A percentile compares a stretch with the other conserved stretches of the same genome.
These are phyloP conservation scores for Haplosporangium sp. DNA, from an alignment of 371 early-diverging fungal genomes.

Conservation along the genomic window DNA sequence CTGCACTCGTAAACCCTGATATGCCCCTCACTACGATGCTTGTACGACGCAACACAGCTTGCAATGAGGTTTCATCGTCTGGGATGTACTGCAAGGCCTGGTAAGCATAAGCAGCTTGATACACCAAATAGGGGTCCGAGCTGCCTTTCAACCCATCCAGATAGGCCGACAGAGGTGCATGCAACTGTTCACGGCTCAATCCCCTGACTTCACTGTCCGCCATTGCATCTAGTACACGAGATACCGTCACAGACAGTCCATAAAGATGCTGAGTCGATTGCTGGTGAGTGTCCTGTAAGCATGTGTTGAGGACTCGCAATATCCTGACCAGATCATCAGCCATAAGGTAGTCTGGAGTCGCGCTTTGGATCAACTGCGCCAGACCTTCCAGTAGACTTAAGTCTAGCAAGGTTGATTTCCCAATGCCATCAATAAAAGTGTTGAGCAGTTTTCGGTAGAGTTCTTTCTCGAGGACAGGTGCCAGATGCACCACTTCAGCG, in stretches of 20 bases:
- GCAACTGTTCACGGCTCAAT: neutral
- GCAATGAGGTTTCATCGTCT: neutral
- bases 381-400: constrained; percentile 1
- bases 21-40: neutral
- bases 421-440: neutral
- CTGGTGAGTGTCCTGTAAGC: neutral
- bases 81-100: constrained; percentile 5
- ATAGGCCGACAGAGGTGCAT: neutral
- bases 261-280: constrained; percentile 1
- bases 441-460: neutral
- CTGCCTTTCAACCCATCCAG: neutral
- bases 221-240: constrained; percentile 2
- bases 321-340: constrained; percentile 9
- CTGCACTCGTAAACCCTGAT: neutral
- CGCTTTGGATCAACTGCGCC: neutral
- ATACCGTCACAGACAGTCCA: neutral
- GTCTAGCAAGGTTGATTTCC: neutral
- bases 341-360: neutral
- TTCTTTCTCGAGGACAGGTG: neutral
- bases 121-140: constrained; percentile 11
- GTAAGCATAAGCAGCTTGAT: constrained; percentile 7
- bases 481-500: constrained; percentile 1
- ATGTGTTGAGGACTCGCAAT: neutral
- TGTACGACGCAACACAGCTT: neutral
- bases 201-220: constrained; percentile 1